Percentiles rank a stretch among this genome's conserved stretches.
These are phyloP conservation scores for Porodaedalea pini DNA, from an alignment of 1,284 basidiomycete genomes.

Conservation along the genomic window DNA sequence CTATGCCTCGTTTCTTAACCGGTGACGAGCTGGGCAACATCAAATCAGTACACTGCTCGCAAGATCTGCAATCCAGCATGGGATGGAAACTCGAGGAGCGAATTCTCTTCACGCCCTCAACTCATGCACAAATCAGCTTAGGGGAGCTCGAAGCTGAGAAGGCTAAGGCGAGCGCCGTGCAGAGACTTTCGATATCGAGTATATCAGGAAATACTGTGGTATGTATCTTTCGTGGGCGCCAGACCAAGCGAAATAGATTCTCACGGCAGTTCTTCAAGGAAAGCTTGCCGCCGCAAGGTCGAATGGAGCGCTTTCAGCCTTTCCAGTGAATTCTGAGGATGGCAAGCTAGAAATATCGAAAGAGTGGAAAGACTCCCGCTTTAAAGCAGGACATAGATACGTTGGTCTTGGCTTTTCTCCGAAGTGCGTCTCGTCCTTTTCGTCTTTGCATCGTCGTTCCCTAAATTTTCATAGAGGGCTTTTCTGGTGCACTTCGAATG, in stretches of 20 bases:
- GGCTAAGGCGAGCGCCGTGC: slow-evolving; percentile 39
- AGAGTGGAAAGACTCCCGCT: slow-evolving; percentile 62
- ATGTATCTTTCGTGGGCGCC: not conserved
- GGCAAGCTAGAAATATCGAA: slow-evolving; percentile 33
- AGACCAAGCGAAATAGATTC: not conserved
- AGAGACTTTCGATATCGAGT: slow-evolving; percentile 33
- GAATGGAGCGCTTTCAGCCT: slow-evolving; percentile 49
- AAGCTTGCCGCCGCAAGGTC: slow-evolving; percentile 64
- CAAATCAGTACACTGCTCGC: slow-evolving; percentile 51
- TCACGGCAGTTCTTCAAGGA: slow-evolving; percentile 28
- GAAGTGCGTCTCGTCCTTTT: slow-evolving; percentile 35
- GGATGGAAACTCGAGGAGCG: slow-evolving; percentile 30
- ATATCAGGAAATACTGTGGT: slow-evolving; percentile 26
- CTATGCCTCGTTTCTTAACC: slow-evolving; percentile 62
- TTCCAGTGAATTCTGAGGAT: slow-evolving; percentile 40
- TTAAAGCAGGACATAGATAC: slow-evolving; percentile 50
- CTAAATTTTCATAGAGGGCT: slow-evolving; percentile 2
- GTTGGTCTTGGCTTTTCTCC: slow-evolving; percentile 53
- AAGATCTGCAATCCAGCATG: slow-evolving; percentile 19
- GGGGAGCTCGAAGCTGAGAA: slow-evolving; percentile 2
- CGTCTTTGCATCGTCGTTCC: not conserved
- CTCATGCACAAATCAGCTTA: not conserved
- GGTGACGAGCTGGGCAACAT: slow-evolving; percentile 71
- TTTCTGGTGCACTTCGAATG: slow-evolving; percentile 21
- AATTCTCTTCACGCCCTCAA: slow-evolving; percentile 36